Conservation (phyloP, 2,329 filamentous ascomycete species). For the Ramichloridium luteum region DNA sequence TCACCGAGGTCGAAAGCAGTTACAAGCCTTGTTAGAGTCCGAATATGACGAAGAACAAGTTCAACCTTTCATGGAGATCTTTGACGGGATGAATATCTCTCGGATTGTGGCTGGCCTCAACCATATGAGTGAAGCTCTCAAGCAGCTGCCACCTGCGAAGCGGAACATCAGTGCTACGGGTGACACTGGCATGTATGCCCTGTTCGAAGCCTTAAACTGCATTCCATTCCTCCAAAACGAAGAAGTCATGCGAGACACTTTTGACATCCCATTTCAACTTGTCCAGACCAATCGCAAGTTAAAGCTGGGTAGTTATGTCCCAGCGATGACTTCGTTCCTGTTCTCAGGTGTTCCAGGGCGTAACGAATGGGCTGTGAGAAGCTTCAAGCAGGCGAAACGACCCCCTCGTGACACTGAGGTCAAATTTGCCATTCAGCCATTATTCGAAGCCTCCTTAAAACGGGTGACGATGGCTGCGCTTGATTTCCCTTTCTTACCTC, state of each 20-base stretch:
- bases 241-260: conserved; percentile 43
- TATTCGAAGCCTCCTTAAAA: conserved; percentile 54
- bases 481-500: conserved; percentile 45
- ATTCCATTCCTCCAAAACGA: conserved; percentile 58
- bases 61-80: conserved; percentile 28
- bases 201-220: conserved; percentile 83
- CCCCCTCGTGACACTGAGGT: conserved; percentile 62
- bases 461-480: conserved; percentile 46
- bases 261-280: conserved; percentile 72
- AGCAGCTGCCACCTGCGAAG: conserved; percentile 36
- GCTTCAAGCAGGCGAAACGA: conserved; percentile 55
- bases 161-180: conserved; percentile 41
- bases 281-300: conserved; percentile 65
- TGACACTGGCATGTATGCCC: conserved; percentile 56
- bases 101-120: conserved; percentile 34
- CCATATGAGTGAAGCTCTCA: conserved; percentile 28
- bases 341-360: conserved; percentile 59
- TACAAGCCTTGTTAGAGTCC: conserved; percentile 30
- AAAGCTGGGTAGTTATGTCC: conserved; percentile 61
- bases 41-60: conserved; percentile 36
- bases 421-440: conserved; percentile 72
- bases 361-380: conserved; percentile 53
- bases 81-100: conserved; percentile 34
- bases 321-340: conserved; percentile 73
- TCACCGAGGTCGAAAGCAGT: conserved; percentile 31